phyloP scores from a whole-genome alignment of 106 monocot species.

The Dendrobium huoshanense region DNA sequence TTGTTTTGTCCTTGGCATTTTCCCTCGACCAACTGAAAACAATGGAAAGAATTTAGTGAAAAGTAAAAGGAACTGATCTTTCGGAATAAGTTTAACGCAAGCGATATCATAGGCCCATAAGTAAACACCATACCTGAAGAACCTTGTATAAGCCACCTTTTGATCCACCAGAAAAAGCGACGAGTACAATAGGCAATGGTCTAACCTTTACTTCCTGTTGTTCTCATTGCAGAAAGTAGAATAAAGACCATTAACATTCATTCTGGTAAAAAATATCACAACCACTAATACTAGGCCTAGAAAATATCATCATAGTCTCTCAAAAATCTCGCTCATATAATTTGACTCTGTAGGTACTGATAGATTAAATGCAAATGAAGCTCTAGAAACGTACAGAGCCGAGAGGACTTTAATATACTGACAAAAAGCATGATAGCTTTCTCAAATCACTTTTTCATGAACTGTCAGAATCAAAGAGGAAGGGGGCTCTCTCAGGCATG shows the following conservation, averaged over 20 bases:
- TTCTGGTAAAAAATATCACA: background rate
- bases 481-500: background rate
- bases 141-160: slow-evolving; percentile 83
- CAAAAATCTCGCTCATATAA: background rate
- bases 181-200: slow-evolving; percentile 59
- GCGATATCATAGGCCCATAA: background rate
- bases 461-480: background rate
- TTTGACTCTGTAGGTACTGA: background rate
- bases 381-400: background rate
- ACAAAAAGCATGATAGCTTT: background rate
- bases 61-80: background rate
- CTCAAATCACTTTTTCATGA: background rate
- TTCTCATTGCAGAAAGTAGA: background rate
- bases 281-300: background rate
- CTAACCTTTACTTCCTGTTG: slow-evolving; percentile 65
- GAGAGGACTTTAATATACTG: background rate
- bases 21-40: slow-evolving; percentile 63
- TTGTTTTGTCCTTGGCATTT: slow-evolving; percentile 45
- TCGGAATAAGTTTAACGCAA: background rate
- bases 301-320: background rate
- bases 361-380: background rate
- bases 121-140: slow-evolving; percentile 55
- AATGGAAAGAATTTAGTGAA: background rate
- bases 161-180: slow-evolving; percentile 75
- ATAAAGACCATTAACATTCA: background rate